Percentiles rank a stretch among this genome's conserved stretches.
Conservation (phyloP, 345 rosid genomes). For the Hibiscus syriacus region DNA sequence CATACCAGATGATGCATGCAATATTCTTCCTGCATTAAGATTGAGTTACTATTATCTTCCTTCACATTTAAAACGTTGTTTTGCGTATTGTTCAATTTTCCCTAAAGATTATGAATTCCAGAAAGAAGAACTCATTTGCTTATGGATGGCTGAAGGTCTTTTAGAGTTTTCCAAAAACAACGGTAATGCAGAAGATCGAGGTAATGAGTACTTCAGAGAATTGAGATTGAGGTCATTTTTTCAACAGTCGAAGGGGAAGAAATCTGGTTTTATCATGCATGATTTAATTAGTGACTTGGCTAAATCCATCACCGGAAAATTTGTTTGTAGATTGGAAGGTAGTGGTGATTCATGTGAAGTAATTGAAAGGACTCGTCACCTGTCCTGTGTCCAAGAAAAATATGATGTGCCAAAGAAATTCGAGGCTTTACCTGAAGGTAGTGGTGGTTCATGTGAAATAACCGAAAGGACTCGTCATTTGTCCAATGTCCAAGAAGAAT, state of each 20-base stretch:
- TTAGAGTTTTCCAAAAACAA: neutral
- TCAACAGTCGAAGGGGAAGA: neutral
- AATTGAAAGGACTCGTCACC: no score
- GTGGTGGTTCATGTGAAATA: neutral
- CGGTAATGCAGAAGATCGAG: neutral
- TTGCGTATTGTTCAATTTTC: constrained; percentile 21
- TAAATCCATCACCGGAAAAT: neutral
- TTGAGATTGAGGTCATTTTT: constrained; percentile 2
- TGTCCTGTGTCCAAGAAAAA: neutral
- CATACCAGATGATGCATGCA: neutral
- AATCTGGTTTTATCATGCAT: constrained; percentile 7
- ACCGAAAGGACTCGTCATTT: constrained; percentile 9
- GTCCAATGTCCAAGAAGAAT: neutral
- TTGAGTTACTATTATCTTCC: constrained; percentile 21
- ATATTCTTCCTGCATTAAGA: constrained; percentile 6
- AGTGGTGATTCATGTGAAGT: neutral
- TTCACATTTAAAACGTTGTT: constrained; percentile 15
- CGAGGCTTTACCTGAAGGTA: neutral
- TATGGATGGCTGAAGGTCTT: constrained; percentile 22
- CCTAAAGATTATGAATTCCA: constrained; percentile 14
- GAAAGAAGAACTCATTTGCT: constrained; percentile 9
- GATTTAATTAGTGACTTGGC: constrained; percentile 5
- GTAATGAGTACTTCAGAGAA: neutral
- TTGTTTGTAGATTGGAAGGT: neutral
- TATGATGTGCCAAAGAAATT: neutral